phyloP scores from a whole-genome alignment of 305 asterid species.

The Ajuga reptans region DNA sequence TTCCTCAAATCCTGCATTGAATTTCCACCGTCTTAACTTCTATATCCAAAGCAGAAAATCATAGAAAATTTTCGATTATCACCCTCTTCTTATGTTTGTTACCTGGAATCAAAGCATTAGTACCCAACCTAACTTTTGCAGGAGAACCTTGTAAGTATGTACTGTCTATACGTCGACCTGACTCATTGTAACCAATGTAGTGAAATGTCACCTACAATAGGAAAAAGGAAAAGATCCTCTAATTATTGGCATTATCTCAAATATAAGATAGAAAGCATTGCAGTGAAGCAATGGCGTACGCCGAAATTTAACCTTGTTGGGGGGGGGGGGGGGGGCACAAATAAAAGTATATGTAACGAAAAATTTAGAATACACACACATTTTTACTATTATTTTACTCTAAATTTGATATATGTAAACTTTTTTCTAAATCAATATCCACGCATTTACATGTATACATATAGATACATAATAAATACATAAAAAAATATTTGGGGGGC shows the following conservation, averaged over 20 bases:
- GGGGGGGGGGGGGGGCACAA: no score
- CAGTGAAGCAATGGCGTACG: not conserved
- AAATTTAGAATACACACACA: no score
- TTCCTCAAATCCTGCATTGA: conserved; percentile 75
- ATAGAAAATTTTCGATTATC: not conserved
- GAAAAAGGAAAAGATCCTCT: not conserved
- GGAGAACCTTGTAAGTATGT: conserved; percentile 86
- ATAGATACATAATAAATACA: no score
- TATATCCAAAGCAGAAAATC: conserved; percentile 1
- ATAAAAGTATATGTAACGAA: no score
- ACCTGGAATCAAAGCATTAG: conserved; percentile 92
- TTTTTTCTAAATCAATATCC: no score
- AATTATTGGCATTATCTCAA: not conserved
- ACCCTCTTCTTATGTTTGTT: conserved; percentile 6
- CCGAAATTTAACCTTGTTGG: no score
- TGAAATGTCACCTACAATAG: conserved; percentile 70
- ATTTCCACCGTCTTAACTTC: conserved; percentile 13
- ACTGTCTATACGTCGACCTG: conserved; percentile 95
- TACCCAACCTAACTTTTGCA: conserved; percentile 86
- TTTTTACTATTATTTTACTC: no score
- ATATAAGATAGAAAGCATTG: not conserved
- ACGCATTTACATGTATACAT: no score
- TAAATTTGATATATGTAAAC: no score
- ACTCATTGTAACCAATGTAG: conserved; percentile 87
- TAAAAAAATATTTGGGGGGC: no score